A percentile compares a stretch with the other conserved stretches of the same genome.
Evolutionary conservation across 2,329 filamentous ascomycete species (phyloP).

Genomic region (Claviceps monticola): DNA sequence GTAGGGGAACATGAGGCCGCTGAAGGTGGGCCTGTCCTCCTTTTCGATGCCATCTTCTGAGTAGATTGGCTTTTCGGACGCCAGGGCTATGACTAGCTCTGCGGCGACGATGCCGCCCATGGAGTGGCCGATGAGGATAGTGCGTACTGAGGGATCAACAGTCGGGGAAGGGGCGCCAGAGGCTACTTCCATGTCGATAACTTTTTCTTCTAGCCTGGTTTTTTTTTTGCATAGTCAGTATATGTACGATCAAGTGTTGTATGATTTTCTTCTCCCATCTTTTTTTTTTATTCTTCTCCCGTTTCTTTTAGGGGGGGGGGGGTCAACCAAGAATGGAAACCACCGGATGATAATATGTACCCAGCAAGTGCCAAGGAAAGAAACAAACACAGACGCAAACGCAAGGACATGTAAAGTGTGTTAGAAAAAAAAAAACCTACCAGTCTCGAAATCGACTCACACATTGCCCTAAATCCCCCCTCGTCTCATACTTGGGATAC

Average conservation of each 20-base stretch:
- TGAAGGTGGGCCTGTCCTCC: slow-evolving; percentile 24
- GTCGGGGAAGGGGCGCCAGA: slow-evolving; percentile 70
- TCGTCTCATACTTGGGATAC: slow-evolving; percentile 76
- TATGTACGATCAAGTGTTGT: no score
- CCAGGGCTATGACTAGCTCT: slow-evolving; percentile 66
- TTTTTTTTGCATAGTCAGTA: no score
- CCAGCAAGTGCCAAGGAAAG: no score
- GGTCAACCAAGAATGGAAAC: not conserved
- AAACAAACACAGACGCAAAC: no score
- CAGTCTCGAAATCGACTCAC: slow-evolving; percentile 65
- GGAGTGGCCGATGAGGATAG: slow-evolving; percentile 72
- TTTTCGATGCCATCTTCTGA: slow-evolving; percentile 29
- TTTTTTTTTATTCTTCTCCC: no score
- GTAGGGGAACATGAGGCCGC: slow-evolving; percentile 78
- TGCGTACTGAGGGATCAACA: slow-evolving; percentile 70
- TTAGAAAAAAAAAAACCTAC: slow-evolving; percentile 24
- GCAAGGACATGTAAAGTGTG: not conserved
- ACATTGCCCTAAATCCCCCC: slow-evolving; percentile 58
- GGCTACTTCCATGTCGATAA: slow-evolving; percentile 86
- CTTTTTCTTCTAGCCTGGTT: slow-evolving; percentile 67
- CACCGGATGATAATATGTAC: not conserved
- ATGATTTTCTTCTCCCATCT: fast-evolving
- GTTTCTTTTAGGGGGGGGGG: not conserved
- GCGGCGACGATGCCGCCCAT: slow-evolving; percentile 93
- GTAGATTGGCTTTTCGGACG: slow-evolving; percentile 39